Evolutionary conservation across 495 filamentous ascomycete genomes (phyloP).

Genomic region (Trichoderma reesei): DNA sequence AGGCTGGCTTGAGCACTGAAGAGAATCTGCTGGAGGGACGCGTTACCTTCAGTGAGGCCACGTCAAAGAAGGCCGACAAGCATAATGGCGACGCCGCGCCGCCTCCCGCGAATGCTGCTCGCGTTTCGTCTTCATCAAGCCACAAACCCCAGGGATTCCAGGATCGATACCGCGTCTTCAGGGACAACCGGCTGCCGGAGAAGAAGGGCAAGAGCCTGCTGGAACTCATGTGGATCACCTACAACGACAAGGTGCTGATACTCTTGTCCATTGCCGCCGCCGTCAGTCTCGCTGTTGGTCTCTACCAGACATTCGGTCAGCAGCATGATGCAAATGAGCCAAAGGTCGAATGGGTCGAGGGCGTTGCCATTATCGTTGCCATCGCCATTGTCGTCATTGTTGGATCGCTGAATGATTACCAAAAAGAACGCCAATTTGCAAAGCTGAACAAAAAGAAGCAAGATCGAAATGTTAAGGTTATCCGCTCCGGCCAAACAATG

Average conservation of each 20-base stretch:
- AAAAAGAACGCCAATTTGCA: conserved; percentile 72
- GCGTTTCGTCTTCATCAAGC: not conserved
- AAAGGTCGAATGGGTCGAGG: conserved; percentile 68
- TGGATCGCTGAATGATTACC: conserved; percentile 66
- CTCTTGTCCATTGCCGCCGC: conserved; percentile 63
- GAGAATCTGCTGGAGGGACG: conserved; percentile 47
- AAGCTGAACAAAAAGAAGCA: conserved; percentile 72
- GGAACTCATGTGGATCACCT: conserved; percentile 72
- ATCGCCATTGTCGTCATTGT: conserved; percentile 69
- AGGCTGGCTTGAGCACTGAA: conserved; percentile 55
- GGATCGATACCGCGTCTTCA: conserved; percentile 59
- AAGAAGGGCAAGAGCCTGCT: conserved; percentile 66
- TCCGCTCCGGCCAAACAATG: conserved; percentile 64
- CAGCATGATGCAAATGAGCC: conserved; percentile 29
- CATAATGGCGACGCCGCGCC: conserved; percentile 21
- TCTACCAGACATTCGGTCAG: conserved; percentile 54
- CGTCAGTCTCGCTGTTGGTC: conserved; percentile 59
- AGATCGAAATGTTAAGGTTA: conserved; percentile 66
- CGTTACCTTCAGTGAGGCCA: conserved; percentile 54
- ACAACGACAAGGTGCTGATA: conserved; percentile 79
- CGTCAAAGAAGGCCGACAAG: conserved; percentile 22
- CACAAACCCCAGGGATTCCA: conserved; percentile 35
- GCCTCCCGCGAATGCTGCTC: not conserved
- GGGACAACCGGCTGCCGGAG: conserved; percentile 62
- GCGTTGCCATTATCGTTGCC: conserved; percentile 67